A percentile compares a stretch with the other conserved stretches of the same genome.
These are phyloP conservation scores for Penicillium pulvis DNA, from an alignment of 495 filamentous ascomycete genomes.

Conservation along the genomic window DNA sequence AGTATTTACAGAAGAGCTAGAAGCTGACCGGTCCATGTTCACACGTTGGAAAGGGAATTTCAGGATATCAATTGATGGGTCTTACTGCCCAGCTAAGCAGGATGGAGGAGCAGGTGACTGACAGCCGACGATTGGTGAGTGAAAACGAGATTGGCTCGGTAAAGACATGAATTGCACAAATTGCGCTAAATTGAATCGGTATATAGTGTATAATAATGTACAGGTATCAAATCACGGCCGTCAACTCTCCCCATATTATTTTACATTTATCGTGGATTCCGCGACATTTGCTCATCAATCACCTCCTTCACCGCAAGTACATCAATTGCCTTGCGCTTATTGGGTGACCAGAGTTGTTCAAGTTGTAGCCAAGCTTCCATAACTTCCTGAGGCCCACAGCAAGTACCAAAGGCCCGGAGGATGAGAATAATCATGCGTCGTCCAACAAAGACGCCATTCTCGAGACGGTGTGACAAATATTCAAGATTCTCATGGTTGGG, in stretches of 20 bases:
- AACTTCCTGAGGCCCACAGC: conserved; percentile 38
- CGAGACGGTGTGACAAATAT: conserved; percentile 30
- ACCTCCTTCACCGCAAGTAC: conserved; percentile 43
- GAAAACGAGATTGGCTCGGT: too few relatives aligned
- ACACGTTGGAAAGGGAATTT: too few relatives aligned
- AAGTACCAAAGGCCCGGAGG: conserved; percentile 46
- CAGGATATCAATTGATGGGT: too few relatives aligned
- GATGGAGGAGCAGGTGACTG: too few relatives aligned
- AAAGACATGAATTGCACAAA: conserved; percentile 3
- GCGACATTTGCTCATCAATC: conserved; percentile 39
- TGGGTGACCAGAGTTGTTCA: conserved; percentile 44
- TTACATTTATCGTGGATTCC: conserved; percentile 15
- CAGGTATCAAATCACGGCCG: conserved; percentile 20
- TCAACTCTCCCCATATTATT: conserved; percentile 1
- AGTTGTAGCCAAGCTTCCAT: conserved; percentile 46
- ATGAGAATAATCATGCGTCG: conserved; percentile 44
- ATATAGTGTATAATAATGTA: conserved; percentile 41
- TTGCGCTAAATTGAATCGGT: conserved; percentile 25
- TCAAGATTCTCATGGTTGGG: conserved; percentile 17
- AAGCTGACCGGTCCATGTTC: too few relatives aligned
- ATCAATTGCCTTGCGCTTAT: conserved; percentile 40
- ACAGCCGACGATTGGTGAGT: too few relatives aligned
- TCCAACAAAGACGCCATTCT: conserved; percentile 48
- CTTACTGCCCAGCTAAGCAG: too few relatives aligned
- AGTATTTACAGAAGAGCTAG: too few relatives aligned